Evolutionary conservation across 2,329 filamentous ascomycete genomes (phyloP), one percentile per base, ranked within the genome.

Genomic region (Apiospora koreana): DNA sequence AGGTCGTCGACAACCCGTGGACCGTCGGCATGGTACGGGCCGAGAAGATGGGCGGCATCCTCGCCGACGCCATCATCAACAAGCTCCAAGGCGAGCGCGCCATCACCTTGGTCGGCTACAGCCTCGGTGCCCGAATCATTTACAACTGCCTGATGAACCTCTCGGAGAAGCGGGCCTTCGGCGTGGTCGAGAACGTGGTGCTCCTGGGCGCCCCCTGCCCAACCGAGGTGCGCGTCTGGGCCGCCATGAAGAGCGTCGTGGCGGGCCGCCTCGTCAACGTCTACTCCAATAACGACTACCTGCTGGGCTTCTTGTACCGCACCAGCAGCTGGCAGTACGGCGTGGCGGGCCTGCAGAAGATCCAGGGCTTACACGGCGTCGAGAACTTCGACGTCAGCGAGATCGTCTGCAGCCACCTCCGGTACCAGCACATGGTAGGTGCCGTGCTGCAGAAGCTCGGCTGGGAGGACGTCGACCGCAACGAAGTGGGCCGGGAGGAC

Each of bases 261-360:
- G 87, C 90, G 50, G 94, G 95, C 0, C 89, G 94, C 28, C 85
- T 98, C n/a, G 87, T 98, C 77, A 98, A 98, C 75, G 94, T 96
- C 3, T 98, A 92, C 79, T 97, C 93, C 0, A 90, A 92, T 68
- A 93, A 94, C 65, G 95, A 98, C 79, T 94, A 94, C 74, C 90
- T 98, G 31, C 89, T 98, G 2, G 94, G 91, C 0, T 97, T 98
- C 79, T 84, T 98, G 48, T 97, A 95, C 79, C 91, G 95, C 67
- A 93, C 90, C 2, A 93, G 92, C 69, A 94, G 92, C 74, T 88
- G 95, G 67, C 91, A 96, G 73, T 91, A 92, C 72, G 95, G 95
- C 1, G 87, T 98, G 43, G 94, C 95, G 0, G 95, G 95, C 0
- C 82, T 98, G 23, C 92, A 97, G 79, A 87, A 88, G 21, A 88